Percentiles rank a stretch among this genome's conserved stretches.
Evolutionary conservation across 352 stramenopile genomes (phyloP).

Genomic region (Thalassiosira mediterranea): DNA sequence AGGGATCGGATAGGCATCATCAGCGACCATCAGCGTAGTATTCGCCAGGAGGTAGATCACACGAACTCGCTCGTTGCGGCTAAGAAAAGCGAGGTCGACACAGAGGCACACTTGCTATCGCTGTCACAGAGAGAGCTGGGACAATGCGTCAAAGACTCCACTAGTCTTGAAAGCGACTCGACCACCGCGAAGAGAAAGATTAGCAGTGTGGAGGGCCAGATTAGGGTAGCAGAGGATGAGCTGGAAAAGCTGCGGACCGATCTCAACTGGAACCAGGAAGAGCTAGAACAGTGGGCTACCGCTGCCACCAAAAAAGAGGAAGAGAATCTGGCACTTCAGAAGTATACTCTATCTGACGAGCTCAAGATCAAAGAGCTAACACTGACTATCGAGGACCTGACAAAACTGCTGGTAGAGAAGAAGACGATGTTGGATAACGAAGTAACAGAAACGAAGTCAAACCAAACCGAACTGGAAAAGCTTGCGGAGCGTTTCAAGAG

Average conservation of each 20-base stretch:
- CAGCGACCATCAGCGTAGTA: slow-evolving; percentile 95
- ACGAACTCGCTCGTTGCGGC: slow-evolving; percentile 91
- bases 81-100: slow-evolving; percentile 91
- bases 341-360: slow-evolving; percentile 93
- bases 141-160: slow-evolving; percentile 53
- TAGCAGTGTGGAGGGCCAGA: slow-evolving; percentile 87
- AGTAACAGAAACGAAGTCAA: slow-evolving; percentile 91
- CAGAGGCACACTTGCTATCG: slow-evolving; percentile 92
- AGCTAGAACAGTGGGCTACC: slow-evolving; percentile 96
- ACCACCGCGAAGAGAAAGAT: slow-evolving; percentile 76
- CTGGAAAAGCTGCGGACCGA: slow-evolving; percentile 95
- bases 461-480: slow-evolving; percentile 95
- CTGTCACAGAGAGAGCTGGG: slow-evolving; percentile 90
- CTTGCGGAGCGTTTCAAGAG: slow-evolving; percentile 92
- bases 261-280: slow-evolving; percentile 98
- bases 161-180: slow-evolving; percentile 80
- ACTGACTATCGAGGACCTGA: slow-evolving; percentile 93
- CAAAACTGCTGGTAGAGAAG: slow-evolving; percentile 86
- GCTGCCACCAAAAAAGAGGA: slow-evolving; percentile 95
- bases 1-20: slow-evolving; percentile 91
- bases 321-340: slow-evolving; percentile 91
- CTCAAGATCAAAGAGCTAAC: slow-evolving; percentile 94
- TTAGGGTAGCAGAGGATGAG: slow-evolving; percentile 92
- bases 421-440: slow-evolving; percentile 84
- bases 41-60: slow-evolving; percentile 93